Conservation (phyloP, 306 rosid genomes). For the Psophocarpus tetragonolobus region DNA sequence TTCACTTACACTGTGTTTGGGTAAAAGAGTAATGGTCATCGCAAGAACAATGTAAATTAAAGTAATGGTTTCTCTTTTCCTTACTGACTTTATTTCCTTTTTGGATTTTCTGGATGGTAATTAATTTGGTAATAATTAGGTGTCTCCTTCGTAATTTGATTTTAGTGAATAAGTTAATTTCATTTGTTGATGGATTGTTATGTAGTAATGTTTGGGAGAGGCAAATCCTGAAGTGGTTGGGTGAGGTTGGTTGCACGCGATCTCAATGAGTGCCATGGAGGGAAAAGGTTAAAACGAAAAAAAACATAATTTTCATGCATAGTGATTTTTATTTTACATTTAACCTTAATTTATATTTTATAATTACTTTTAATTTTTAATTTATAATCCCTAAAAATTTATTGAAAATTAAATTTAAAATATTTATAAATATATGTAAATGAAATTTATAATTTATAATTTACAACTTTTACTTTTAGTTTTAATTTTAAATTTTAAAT, state of each 20-base stretch:
- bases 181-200: too few relatives aligned
- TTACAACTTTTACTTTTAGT: too few relatives aligned
- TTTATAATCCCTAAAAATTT: too few relatives aligned
- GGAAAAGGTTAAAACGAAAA: not conserved
- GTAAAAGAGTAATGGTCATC: conserved; percentile 35
- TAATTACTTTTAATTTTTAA: too few relatives aligned
- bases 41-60: conserved; percentile 22
- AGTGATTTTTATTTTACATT: too few relatives aligned
- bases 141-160: not conserved
- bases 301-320: too few relatives aligned
- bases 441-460: too few relatives aligned
- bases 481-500: too few relatives aligned
- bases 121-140: conserved; percentile 14
- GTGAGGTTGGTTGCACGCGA: conserved; percentile 37
- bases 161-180: not conserved
- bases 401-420: too few relatives aligned
- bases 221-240: not conserved
- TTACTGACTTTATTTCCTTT: not conserved
- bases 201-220: too few relatives aligned
- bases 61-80: conserved; percentile 38
- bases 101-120: not conserved
- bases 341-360: too few relatives aligned
- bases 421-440: too few relatives aligned
- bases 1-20: not conserved
- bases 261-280: conserved; percentile 3